Evolutionary conservation across 768 basidiomycete species (phyloP), one percentile per base, ranked within the genome.

Genomic region (Pisolithus microcarpus): DNA sequence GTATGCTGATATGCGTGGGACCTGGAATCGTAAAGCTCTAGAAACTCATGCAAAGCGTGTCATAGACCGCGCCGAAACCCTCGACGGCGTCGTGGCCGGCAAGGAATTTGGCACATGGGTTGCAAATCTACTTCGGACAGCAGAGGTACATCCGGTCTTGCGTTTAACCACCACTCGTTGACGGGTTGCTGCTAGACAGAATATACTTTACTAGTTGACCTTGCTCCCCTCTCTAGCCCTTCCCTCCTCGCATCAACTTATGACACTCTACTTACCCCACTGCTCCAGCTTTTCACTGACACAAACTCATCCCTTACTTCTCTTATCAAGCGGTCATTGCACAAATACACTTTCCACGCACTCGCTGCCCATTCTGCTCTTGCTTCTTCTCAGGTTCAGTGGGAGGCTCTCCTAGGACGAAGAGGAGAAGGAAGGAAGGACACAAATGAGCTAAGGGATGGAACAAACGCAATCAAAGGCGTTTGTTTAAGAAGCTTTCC

Each of bases 1-100:
- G 1, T 91, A 87, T 54, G 89, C 87, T 0, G 88, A 91, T 56
- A 91, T 91, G 87, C 78, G 90, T 24, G 87, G 88, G 10, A 75
- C 72, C 11, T 91, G 90, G 90, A 76, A 73, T 38, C 77, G 76
- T 54, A 88, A 84, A 59, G 85, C 87, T 48, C 64, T 91, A 19
- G 90, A 91, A 59, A 72, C 72, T 7, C 81, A 83, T 56, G 85
- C 79, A 2, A 84, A 83, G 57, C 72, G 85, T 8, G 72, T 85
- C 8, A 70, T 89, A 1, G 86, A 87, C 31, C 70, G 86, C 11
- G 81, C 84, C 1, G 86, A 88, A 51, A 84, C 77, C 0, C 71
- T 82, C 7, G 85, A 87, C 53, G 74, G 82, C 0, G 73, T 88
- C 9, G 70, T 69, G 36, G 76, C 84, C 0, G 89, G 88, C 2